Conservation (phyloP, 2,329 filamentous ascomycete genomes). For the Aureobasidium pullulans region DNA sequence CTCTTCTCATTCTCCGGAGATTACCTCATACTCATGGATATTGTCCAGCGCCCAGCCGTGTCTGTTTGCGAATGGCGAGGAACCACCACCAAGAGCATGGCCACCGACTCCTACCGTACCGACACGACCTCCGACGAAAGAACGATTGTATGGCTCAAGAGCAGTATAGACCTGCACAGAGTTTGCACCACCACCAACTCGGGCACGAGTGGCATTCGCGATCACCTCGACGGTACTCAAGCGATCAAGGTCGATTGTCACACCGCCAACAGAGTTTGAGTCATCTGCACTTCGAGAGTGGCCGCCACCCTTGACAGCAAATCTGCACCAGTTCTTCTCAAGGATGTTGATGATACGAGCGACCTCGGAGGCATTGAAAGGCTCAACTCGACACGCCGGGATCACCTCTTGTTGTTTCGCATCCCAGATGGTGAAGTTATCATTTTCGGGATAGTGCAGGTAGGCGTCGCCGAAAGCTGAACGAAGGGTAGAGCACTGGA, state of each 20-base stretch:
- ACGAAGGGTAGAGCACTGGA: too few relatives aligned
- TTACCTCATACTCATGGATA: conserved; percentile 17
- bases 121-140: conserved; percentile 39
- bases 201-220: not conserved
- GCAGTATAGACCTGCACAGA: conserved; percentile 38
- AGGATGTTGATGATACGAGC: too few relatives aligned
- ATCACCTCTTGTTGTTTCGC: too few relatives aligned
- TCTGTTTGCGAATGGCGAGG: conserved; percentile 40
- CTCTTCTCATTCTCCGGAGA: too few relatives aligned
- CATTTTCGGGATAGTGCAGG: too few relatives aligned
- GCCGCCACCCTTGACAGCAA: conserved; percentile 25
- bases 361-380: too few relatives aligned
- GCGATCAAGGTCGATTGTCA: conserved; percentile 21
- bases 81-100: conserved; percentile 39
- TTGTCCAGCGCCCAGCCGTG: conserved; percentile 43
- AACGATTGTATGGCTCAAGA: conserved; percentile 34
- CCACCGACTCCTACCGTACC: conserved; percentile 40
- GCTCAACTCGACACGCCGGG: too few relatives aligned
- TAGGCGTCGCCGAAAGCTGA: too few relatives aligned
- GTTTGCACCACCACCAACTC: conserved; percentile 37
- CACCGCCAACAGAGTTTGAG: conserved; percentile 21
- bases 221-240: not conserved
- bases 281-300: conserved; percentile 21
- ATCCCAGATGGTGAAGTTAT: too few relatives aligned
- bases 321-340: not conserved